Conservation (phyloP, 306 rosid genomes). For the Corylus americana region DNA sequence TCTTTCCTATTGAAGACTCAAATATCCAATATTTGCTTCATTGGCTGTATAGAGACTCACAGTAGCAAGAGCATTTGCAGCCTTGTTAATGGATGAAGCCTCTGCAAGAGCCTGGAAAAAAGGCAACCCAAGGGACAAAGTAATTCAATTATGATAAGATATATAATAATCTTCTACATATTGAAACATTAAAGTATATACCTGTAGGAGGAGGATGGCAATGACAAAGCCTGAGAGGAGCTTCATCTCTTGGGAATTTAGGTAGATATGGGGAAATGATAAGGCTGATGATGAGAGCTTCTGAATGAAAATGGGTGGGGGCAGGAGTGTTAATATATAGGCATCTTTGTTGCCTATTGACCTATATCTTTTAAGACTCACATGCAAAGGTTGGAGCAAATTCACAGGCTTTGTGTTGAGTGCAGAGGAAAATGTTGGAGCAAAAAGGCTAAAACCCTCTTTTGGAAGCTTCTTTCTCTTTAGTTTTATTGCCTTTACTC, state of each 20-base stretch:
- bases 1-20: too few relatives aligned
- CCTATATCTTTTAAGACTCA: slow-evolving; percentile 7
- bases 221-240: slow-evolving; percentile 28
- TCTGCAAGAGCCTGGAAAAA: slow-evolving; percentile 44
- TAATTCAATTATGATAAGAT: not conserved
- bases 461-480: slow-evolving; percentile 33
- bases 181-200: not conserved
- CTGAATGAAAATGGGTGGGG: not conserved
- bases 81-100: slow-evolving; percentile 34
- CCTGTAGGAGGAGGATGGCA: slow-evolving; percentile 36
- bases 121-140: not conserved
- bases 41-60: slow-evolving; percentile 20
- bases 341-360: not conserved
- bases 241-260: slow-evolving; percentile 25
- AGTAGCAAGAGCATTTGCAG: slow-evolving; percentile 26
- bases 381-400: slow-evolving; percentile 11
- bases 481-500: not conserved
- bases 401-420: slow-evolving; percentile 26
- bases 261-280: not conserved
- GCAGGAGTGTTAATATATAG: slow-evolving; percentile 10
- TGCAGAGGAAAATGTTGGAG: not conserved
- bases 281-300: not conserved
- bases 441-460: not conserved
- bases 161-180: not conserved
- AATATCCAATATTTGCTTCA: not conserved